phyloP scores from a whole-genome alignment of 1,139 yeast genomes.

The Protomyces lactucae-debilis region DNA sequence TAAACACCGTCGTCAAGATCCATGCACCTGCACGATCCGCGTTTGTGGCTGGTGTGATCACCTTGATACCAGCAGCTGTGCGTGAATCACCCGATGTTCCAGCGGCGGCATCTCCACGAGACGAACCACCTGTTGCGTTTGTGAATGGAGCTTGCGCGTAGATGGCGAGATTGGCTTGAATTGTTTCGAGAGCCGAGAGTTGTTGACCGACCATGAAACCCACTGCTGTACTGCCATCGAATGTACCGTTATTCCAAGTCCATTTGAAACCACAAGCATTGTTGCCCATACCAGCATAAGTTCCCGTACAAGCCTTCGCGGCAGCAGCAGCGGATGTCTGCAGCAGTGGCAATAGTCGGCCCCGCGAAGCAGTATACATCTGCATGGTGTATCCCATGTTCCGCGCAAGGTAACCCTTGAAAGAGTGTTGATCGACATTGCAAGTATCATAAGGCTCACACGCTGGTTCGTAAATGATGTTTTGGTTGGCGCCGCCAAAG shows the following conservation, averaged over 20 bases:
- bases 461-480: slow-evolving; percentile 56
- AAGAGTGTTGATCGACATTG: slow-evolving; percentile 70
- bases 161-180: slow-evolving; percentile 46
- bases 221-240: slow-evolving; percentile 37
- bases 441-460: slow-evolving; percentile 59
- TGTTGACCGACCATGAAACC: slow-evolving; percentile 68
- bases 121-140: slow-evolving; percentile 47
- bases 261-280: slow-evolving; percentile 58
- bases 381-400: slow-evolving; percentile 57
- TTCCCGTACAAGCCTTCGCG: slow-evolving; percentile 67
- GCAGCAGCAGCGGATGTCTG: slow-evolving; percentile 58
- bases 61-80: slow-evolving; percentile 3
- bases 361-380: slow-evolving; percentile 52
- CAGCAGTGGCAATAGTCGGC: slow-evolving; percentile 46
- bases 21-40: slow-evolving; percentile 25
- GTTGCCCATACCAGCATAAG: slow-evolving; percentile 70
- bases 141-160: slow-evolving; percentile 45
- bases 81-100: slow-evolving; percentile 39
- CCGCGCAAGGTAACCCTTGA: slow-evolving; percentile 68
- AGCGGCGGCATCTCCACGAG: slow-evolving; percentile 40
- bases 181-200: slow-evolving; percentile 67
- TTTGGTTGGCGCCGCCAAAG: slow-evolving; percentile 46
- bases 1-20: slow-evolving; percentile 12
- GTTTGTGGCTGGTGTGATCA: slow-evolving; percentile 21
- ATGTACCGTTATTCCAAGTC: slow-evolving; percentile 51